Evolutionary conservation across 176 grass and related monocot genomes (phyloP).

Genomic region (Bromus sterilis): DNA sequence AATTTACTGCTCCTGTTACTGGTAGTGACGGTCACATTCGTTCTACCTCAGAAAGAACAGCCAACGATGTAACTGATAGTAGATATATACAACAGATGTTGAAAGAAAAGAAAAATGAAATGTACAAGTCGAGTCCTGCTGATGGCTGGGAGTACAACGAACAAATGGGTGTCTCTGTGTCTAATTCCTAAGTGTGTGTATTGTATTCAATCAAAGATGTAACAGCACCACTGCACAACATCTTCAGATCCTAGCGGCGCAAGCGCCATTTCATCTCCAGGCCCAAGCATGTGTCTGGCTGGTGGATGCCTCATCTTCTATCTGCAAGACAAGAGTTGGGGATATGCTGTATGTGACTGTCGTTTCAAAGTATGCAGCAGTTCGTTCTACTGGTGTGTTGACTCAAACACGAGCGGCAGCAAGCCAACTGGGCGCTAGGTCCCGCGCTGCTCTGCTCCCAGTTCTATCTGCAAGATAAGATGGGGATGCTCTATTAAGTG

Average conservation of each 20-base stretch:
- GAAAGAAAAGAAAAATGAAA: neutral
- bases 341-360: neutral
- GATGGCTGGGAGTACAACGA: conserved; percentile 10
- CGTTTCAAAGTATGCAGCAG: neutral
- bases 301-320: neutral
- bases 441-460: neutral
- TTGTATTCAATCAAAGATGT: conserved; percentile 26
- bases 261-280: neutral
- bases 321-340: neutral
- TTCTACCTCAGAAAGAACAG: neutral
- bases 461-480: conserved; percentile 30
- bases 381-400: neutral
- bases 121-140: conserved; percentile 20
- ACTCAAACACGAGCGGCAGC: neutral
- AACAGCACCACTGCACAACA: neutral
- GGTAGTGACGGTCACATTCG: neutral
- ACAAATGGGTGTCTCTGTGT: conserved; percentile 2
- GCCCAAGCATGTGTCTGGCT: neutral
- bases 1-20: neutral
- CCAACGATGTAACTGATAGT: neutral
- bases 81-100: conserved; percentile 13
- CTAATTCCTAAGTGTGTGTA: conserved; percentile 21
- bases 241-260: neutral
- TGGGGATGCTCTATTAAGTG: neutral
- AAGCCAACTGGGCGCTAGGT: neutral